Evolutionary conservation across 1,284 basidiomycete genomes (phyloP).

Genomic region (Ganoderma lingzhi): DNA sequence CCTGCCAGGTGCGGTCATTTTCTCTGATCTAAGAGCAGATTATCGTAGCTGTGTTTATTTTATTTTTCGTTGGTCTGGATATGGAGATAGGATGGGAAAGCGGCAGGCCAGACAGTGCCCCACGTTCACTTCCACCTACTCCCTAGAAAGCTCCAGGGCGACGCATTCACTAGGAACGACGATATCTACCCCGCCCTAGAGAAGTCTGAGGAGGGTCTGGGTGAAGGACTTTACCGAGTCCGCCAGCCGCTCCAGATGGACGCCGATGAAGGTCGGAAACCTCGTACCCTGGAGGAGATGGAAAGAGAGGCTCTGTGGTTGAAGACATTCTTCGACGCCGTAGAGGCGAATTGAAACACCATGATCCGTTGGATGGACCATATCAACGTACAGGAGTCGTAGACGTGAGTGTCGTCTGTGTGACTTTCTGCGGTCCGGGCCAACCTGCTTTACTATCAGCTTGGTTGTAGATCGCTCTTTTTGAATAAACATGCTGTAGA

Average conservation of each 20-base stretch:
- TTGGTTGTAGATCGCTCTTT: background rate
- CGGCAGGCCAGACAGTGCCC: slow-evolving; percentile 87
- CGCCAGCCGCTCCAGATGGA: slow-evolving; percentile 53
- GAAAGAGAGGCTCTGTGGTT: slow-evolving; percentile 47
- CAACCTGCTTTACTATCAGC: background rate
- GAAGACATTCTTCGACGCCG: slow-evolving; percentile 41
- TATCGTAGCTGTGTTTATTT: background rate
- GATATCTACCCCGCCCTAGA: slow-evolving; percentile 84
- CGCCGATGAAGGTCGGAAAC: slow-evolving; percentile 74
- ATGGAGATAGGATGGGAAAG: slow-evolving; percentile 78
- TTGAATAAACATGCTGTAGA: background rate
- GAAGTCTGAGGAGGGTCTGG: slow-evolving; percentile 62
- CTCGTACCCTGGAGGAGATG: slow-evolving; percentile 60
- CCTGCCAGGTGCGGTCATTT: slow-evolving; percentile 72
- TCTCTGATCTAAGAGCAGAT: background rate
- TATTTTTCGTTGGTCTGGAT: background rate
- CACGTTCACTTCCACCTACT: slow-evolving; percentile 94
- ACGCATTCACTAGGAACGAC: slow-evolving; percentile 78
- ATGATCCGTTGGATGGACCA: background rate
- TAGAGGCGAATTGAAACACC: slow-evolving; percentile 8
- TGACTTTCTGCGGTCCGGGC: too few species aligned
- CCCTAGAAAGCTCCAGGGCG: slow-evolving; percentile 76
- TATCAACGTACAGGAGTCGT: background rate
- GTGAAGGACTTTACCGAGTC: slow-evolving; percentile 45
- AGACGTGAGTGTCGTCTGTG: background rate